phyloP scores from a whole-genome alignment of 1,284 basidiomycete species.

The Meripilus lineatus region DNA sequence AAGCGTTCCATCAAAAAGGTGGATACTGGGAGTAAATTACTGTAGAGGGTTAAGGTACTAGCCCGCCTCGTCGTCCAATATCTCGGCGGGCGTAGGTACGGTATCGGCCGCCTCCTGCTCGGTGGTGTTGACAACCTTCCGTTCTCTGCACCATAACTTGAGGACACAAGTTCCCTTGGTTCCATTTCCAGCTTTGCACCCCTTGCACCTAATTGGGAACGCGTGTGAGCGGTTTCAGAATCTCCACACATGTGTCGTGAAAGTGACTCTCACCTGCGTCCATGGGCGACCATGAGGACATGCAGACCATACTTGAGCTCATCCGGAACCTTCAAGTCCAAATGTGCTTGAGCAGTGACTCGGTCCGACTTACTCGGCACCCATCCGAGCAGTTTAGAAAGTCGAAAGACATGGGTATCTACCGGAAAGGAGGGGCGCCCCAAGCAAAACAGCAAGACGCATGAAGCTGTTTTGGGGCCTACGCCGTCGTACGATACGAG shows the following conservation, averaged over 20 bases:
- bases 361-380: conserved; percentile 60
- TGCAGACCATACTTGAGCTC: conserved; percentile 71
- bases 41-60: too few relatives aligned
- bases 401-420: conserved; percentile 70
- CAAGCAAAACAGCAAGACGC: conserved; percentile 75
- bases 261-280: conserved; percentile 24
- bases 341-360: conserved; percentile 65
- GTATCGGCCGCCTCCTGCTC: conserved; percentile 17
- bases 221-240: not conserved
- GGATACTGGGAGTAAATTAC: too few relatives aligned
- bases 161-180: conserved; percentile 25
- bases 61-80: too few relatives aligned
- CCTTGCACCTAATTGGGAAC: conserved; percentile 33
- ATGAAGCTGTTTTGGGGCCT: conserved; percentile 76
- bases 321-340: conserved; percentile 58
- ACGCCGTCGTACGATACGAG: conserved; percentile 67
- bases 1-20: too few relatives aligned
- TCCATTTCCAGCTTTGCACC: conserved; percentile 39
- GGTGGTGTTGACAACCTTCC: conserved; percentile 18
- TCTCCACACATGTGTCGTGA: not conserved
- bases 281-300: conserved; percentile 67
- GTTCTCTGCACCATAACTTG: conserved; percentile 26
- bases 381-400: conserved; percentile 67
- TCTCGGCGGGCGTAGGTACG: conserved; percentile 12
- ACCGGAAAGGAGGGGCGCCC: conserved; percentile 72